phyloP scores from a whole-genome alignment of 306 rosid species.

The Vigna mungo region DNA sequence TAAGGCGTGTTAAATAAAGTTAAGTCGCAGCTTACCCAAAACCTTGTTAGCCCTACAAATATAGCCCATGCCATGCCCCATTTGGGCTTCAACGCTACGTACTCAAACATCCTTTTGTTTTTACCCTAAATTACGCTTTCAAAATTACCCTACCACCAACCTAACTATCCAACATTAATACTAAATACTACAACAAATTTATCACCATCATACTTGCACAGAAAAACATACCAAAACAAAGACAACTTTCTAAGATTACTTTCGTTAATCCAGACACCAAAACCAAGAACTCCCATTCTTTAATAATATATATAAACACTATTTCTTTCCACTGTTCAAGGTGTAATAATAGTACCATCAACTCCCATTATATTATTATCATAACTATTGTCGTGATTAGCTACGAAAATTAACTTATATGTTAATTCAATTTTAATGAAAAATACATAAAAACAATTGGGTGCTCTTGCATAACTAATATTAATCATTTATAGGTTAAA shows the following conservation, averaged over 20 bases:
- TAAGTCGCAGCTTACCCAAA: background rate
- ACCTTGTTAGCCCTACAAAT: conserved; percentile 7
- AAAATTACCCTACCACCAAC: background rate
- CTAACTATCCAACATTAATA: conserved; percentile 2
- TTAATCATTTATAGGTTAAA: too few relatives aligned
- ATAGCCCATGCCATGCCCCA: conserved; percentile 40
- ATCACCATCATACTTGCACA: background rate
- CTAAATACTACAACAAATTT: background rate
- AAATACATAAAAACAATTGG: too few relatives aligned
- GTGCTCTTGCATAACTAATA: too few relatives aligned
- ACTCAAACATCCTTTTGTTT: conserved; percentile 5
- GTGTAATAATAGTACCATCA: too few relatives aligned
- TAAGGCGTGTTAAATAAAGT: background rate
- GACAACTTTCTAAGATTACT: background rate
- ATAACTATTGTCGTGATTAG: too few relatives aligned
- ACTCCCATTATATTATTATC: too few relatives aligned
- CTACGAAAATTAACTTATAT: too few relatives aligned
- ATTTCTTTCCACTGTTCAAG: background rate
- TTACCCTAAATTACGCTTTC: conserved; percentile 14
- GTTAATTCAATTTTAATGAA: too few relatives aligned
- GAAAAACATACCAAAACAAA: conserved; percentile 10
- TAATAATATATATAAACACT: background rate
- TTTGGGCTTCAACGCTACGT: conserved; percentile 44
- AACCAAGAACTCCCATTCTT: background rate
- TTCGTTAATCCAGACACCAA: background rate